These are phyloP conservation scores for Acanthamoeba triangularis DNA, from an alignment of 208 protist species.

Conservation along the genomic window DNA sequence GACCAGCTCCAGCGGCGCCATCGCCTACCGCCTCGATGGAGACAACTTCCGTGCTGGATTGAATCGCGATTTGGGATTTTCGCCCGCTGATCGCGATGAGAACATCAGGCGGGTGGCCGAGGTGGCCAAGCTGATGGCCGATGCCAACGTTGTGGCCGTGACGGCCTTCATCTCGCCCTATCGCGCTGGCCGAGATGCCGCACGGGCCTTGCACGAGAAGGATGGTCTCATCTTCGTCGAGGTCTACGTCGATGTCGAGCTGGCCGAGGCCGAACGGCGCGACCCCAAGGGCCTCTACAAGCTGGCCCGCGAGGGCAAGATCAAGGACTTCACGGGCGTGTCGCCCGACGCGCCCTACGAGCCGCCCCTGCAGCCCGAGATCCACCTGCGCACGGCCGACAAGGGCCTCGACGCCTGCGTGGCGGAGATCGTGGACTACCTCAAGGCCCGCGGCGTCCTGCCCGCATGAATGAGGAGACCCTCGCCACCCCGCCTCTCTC, in stretches of 20 bases:
- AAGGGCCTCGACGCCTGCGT: constrained; percentile 36
- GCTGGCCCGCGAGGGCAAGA: constrained; percentile 64
- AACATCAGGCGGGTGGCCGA: constrained; percentile 65
- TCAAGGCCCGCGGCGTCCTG: neutral
- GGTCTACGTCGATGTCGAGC: constrained; percentile 28
- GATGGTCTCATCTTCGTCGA: constrained; percentile 59
- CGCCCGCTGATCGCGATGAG: constrained; percentile 37
- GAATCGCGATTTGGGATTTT: constrained; percentile 61
- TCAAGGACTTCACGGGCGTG: constrained; percentile 69
- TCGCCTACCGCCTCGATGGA: constrained; percentile 57
- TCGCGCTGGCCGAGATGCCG: neutral
- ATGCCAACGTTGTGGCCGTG: constrained; percentile 37
- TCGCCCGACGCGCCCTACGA: constrained; percentile 63
- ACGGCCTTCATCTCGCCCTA: constrained; percentile 68
- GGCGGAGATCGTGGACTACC: constrained; percentile 43
- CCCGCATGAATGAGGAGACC: neutral
- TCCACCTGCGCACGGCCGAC: neutral
- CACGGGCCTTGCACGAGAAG: constrained; percentile 39
- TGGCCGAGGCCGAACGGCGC: constrained; percentile 53
- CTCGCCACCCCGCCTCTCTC: neutral
- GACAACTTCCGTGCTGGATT: constrained; percentile 64
- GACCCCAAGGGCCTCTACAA: constrained; percentile 76
- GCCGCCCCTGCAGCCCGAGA: constrained; percentile 39
- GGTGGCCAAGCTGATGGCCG: constrained; percentile 70
- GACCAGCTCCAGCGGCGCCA: neutral